Percentiles rank a stretch among this genome's conserved stretches.
Conservation (phyloP, 768 basidiomycete species). For the Tulasnella sp. region DNA sequence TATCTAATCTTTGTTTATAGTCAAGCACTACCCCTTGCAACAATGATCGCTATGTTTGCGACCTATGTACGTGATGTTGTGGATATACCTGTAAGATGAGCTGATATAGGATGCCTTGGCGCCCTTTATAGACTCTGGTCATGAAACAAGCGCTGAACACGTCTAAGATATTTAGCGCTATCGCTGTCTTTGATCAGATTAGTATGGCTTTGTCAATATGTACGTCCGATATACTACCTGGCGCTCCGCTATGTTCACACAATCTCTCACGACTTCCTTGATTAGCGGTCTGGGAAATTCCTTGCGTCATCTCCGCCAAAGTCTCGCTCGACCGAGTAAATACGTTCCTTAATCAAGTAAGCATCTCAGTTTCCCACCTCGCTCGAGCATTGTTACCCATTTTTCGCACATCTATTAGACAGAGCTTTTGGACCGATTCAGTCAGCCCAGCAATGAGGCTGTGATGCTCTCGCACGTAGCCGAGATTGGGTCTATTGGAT, state of each 20-base stretch:
- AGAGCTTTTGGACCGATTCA: constrained; percentile 28
- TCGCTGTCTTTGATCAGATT: constrained; percentile 54
- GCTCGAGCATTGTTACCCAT: not conserved
- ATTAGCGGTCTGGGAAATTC: constrained; percentile 28
- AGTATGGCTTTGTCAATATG: constrained; percentile 32
- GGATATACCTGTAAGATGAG: too few species aligned
- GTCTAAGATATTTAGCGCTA: constrained; percentile 33
- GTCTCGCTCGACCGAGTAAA: constrained; percentile 55
- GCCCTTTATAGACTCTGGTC: constrained; percentile 25
- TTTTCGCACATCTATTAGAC: constrained; percentile 21
- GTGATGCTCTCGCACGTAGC: constrained; percentile 7
- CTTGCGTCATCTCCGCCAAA: constrained; percentile 34
- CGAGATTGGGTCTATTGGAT: constrained; percentile 18
- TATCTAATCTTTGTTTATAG: constrained; percentile 27
- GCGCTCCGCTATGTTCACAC: too few species aligned
- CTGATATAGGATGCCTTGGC: too few species aligned
- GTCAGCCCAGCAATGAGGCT: constrained; percentile 13
- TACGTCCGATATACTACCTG: not conserved
- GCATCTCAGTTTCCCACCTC: not conserved
- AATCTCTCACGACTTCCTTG: too few species aligned
- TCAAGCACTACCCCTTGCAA: constrained; percentile 48
- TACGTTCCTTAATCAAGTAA: constrained; percentile 34
- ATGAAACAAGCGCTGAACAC: constrained; percentile 33
- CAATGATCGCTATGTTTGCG: constrained; percentile 55
- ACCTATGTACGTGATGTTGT: constrained; percentile 38